These are phyloP conservation scores for Kodamaea arcana DNA, from an alignment of 1,139 yeast species.

Conservation along the genomic window DNA sequence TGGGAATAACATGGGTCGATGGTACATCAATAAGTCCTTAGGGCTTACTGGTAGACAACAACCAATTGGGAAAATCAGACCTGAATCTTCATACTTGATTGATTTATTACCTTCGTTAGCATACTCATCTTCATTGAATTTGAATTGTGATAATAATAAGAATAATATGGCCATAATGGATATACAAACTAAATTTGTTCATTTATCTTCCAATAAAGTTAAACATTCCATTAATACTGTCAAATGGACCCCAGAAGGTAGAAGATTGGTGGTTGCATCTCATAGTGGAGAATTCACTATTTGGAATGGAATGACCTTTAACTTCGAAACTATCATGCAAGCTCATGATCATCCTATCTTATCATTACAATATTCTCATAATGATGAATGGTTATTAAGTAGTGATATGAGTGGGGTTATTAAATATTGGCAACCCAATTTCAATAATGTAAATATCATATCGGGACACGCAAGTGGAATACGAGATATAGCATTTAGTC, in stretches of 20 bases:
- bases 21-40: conserved; percentile 57
- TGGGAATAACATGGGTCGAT: conserved; percentile 77
- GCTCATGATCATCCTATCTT: conserved; percentile 93
- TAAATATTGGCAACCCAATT: conserved; percentile 97
- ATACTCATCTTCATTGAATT: conserved; percentile 32
- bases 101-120: conserved; percentile 72
- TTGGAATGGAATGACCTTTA: conserved; percentile 95
- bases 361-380: conserved; percentile 76
- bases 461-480: conserved; percentile 79
- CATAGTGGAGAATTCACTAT: conserved; percentile 94
- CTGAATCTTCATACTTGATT: conserved; percentile 71
- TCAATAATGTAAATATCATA: conserved; percentile 87
- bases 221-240: conserved; percentile 88
- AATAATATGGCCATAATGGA: conserved; percentile 51
- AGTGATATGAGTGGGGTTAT: conserved; percentile 91
- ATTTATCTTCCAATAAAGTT: conserved; percentile 85
- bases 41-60: conserved; percentile 42
- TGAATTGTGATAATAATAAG: conserved; percentile 23
- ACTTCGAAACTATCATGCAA: conserved; percentile 96
- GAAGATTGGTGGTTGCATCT: conserved; percentile 84
- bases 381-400: conserved; percentile 90
- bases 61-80: conserved; percentile 59
- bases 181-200: conserved; percentile 78
- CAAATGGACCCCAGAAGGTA: conserved; percentile 95
- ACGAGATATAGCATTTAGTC: conserved; percentile 84